These are phyloP conservation scores for Gynochthodes officinalis DNA, from an alignment of 257 asterid species.

Conservation along the genomic window DNA sequence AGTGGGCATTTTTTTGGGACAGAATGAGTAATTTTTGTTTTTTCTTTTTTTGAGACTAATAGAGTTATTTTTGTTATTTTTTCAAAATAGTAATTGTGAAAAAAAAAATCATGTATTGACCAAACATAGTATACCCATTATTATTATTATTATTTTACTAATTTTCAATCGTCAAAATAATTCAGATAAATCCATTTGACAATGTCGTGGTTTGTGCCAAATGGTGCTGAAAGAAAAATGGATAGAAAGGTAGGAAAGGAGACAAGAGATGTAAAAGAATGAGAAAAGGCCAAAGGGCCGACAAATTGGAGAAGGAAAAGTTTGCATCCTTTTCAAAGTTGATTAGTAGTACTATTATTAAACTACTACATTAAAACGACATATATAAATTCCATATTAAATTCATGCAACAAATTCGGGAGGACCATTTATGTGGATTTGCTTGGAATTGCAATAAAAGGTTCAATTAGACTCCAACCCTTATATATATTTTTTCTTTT, in stretches of 20 bases:
- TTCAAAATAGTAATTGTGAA: too few species aligned
- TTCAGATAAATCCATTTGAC: neutral
- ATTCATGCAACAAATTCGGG: too few species aligned
- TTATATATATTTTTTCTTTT: too few species aligned
- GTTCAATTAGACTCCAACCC: too few species aligned
- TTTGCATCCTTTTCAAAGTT: neutral
- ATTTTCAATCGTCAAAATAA: neutral
- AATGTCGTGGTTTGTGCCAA: neutral
- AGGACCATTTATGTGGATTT: slow-evolving; percentile 13
- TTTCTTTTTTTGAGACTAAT: too few species aligned
- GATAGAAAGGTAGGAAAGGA: neutral
- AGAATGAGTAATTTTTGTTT: too few species aligned
- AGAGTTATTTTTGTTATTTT: too few species aligned
- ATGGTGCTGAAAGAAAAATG: neutral
- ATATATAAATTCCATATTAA: too few species aligned
- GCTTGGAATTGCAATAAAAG: slow-evolving; percentile 3
- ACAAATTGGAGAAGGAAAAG: slow-evolving; percentile 13
- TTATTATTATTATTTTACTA: too few species aligned
- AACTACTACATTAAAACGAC: slow-evolving; percentile 9
- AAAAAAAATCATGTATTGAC: too few species aligned
- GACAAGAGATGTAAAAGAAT: neutral
- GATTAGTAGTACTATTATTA: neutral
- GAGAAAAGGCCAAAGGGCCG: neutral
- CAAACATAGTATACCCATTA: too few species aligned
- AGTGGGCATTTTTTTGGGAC: too few species aligned